These are phyloP conservation scores for Haplographium delicatum DNA, from an alignment of 495 filamentous ascomycete genomes.

Conservation along the genomic window DNA sequence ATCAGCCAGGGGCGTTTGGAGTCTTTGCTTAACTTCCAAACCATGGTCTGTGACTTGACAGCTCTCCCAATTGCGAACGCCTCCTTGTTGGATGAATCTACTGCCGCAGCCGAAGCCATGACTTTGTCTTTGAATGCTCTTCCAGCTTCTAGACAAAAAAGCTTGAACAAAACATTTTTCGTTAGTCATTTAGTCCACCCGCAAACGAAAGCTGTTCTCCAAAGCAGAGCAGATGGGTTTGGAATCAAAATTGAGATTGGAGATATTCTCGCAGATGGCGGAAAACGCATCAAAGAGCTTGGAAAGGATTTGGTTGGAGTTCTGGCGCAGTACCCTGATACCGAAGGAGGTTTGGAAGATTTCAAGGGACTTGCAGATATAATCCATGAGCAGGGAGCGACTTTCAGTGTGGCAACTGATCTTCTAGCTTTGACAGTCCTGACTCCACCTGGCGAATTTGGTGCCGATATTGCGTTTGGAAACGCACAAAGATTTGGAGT, in stretches of 20 bases:
- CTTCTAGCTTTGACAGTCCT: conserved; percentile 84
- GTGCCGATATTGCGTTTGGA: conserved; percentile 95
- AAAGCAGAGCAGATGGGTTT: conserved; percentile 88
- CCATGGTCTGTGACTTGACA: conserved; percentile 85
- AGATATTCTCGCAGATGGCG: conserved; percentile 61
- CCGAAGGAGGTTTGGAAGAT: conserved; percentile 74
- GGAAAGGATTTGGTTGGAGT: conserved; percentile 87
- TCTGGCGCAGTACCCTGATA: conserved; percentile 92
- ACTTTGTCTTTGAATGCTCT: conserved; percentile 82
- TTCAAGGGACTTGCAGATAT: conserved; percentile 68
- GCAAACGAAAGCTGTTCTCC: conserved; percentile 83
- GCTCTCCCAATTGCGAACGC: conserved; percentile 89
- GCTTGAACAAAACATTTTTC: conserved; percentile 71
- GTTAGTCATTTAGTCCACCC: conserved; percentile 81
- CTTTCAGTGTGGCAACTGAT: conserved; percentile 88
- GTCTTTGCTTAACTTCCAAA: conserved; percentile 96
- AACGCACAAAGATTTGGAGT: conserved; percentile 94
- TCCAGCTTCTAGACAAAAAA: conserved; percentile 66
- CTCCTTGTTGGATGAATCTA: conserved; percentile 88
- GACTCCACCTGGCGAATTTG: conserved; percentile 91
- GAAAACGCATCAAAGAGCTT: conserved; percentile 60
- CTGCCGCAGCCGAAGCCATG: conserved; percentile 96
- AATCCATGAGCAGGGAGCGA: conserved; percentile 74
- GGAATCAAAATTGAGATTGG: conserved; percentile 72
- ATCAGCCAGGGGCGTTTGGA: conserved; percentile 94